Evolutionary conservation across 1,139 yeast genomes (phyloP).

Genomic region (Candida dubliniensis): DNA sequence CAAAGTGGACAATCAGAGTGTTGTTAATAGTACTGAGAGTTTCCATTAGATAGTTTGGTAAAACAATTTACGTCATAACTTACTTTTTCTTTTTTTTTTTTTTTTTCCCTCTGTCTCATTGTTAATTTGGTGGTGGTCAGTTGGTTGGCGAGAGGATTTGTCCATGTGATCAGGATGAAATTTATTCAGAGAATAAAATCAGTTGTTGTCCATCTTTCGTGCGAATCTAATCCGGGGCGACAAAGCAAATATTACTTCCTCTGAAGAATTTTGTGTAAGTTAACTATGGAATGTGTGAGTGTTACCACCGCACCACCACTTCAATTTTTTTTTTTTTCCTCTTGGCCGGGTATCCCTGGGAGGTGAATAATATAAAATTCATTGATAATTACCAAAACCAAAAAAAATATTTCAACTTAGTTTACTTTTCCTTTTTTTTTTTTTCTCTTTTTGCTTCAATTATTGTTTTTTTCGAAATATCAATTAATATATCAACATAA

Average conservation of each 20-base stretch:
- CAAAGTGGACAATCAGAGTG: constrained; percentile 32
- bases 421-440: background rate
- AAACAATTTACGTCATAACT: background rate
- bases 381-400: background rate
- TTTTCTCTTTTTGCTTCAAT: background rate
- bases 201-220: background rate
- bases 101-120: background rate
- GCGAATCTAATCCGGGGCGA: constrained; percentile 4
- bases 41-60: constrained; percentile 4
- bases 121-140: background rate
- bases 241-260: background rate
- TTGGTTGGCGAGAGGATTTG: background rate
- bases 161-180: background rate
- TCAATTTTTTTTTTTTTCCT: background rate
- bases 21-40: constrained; percentile 24
- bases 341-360: background rate
- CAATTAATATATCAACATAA: background rate
- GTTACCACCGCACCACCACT: background rate
- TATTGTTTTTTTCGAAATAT: background rate
- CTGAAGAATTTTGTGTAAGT: background rate
- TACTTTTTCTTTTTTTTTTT: background rate
- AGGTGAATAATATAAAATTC: background rate
- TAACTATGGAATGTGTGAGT: background rate
- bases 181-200: background rate
- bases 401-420: background rate